Base-by-base conservation (phyloP, 1,284 basidiomycete species). In the Chalciporus piperatoides region DNA sequence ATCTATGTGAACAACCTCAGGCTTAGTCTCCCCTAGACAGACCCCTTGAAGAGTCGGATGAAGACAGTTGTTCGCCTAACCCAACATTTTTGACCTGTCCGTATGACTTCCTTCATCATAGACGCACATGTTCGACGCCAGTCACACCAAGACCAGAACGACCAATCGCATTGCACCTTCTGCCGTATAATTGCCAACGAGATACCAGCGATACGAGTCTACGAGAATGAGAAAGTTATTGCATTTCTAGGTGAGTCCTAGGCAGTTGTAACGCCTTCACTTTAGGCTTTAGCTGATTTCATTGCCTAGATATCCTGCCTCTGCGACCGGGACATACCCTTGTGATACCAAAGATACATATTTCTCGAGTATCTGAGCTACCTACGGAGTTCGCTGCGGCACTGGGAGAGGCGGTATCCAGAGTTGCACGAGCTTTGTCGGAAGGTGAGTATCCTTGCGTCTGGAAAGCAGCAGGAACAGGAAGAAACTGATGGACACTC, bases 41-140 rank as follows among this genome's bases (percentile, higher is more conserved):
- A n/a, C n/a, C n/a, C n/a, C n/a, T n/a, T n/a, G n/a, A n/a, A n/a
- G n/a, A n/a, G n/a, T n/a, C n/a, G n/a, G n/a, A n/a, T n/a, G n/a
- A n/a, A n/a, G n/a, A n/a, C n/a, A n/a, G n/a, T n/a, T n/a, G n/a
- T n/a, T n/a, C n/a, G n/a, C n/a, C n/a, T n/a, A n/a, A n/a, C n/a
- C n/a, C n/a, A n/a, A n/a, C n/a, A n/a, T n/a, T n/a, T n/a, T n/a
- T n/a, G n/a, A n/a, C n/a, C n/a, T n/a, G n/a, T n/a, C 28, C 46
- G 44, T 25, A 86, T 86, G 84, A 86, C 84, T 53, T 85, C 82
- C 24, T 85, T 84, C 69, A 79, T 87, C 35, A 84, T 87, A 61
- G 72, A 80, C 53, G 72, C 77, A n/a, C 83, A 85, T 59, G 68
- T 77, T 36, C 63, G 69, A 48, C 76, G 82, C 17, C 46, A 55